phyloP scores from a whole-genome alignment of 129 eudicot genomes.

The Gnaphalium uliginosum region DNA sequence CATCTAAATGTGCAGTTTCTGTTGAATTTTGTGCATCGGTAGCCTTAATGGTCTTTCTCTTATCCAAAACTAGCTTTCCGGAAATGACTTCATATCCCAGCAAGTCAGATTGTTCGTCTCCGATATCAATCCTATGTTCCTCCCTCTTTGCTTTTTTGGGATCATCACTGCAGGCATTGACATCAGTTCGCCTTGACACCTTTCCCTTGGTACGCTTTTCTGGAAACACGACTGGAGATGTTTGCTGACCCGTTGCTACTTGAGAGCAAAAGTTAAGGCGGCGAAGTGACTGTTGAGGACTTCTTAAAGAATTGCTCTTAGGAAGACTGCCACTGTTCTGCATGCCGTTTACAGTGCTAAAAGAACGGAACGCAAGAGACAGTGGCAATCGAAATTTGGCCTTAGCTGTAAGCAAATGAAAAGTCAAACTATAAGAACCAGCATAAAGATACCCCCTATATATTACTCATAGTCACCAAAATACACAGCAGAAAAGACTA shows the following conservation, averaged over 20 bases:
- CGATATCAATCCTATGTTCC: constrained; percentile 88
- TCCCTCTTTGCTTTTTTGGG: constrained; percentile 60
- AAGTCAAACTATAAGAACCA: constrained; percentile 32
- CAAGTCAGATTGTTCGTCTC: constrained; percentile 90
- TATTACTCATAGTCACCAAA: constrained; percentile 6
- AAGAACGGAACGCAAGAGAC: constrained; percentile 21
- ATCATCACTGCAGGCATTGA: constrained; percentile 52
- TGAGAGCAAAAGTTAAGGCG: constrained; percentile 84
- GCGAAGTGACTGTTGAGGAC: constrained; percentile 80
- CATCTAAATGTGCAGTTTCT: constrained; percentile 50
- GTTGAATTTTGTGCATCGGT: constrained; percentile 51
- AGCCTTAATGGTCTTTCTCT: constrained; percentile 54
- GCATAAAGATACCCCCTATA: constrained; percentile 34
- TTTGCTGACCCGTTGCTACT: constrained; percentile 80
- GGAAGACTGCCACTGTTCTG: constrained; percentile 78
- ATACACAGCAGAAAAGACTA: neutral
- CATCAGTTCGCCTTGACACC: constrained; percentile 45
- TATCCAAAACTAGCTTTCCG: constrained; percentile 82
- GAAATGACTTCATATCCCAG: constrained; percentile 88
- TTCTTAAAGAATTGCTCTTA: constrained; percentile 67
- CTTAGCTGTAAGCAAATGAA: constrained; percentile 28
- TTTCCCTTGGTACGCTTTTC: constrained; percentile 83
- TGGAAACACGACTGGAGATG: constrained; percentile 89
- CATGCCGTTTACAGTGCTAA: constrained; percentile 47
- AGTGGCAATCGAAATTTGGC: constrained; percentile 35